These are phyloP conservation scores for Coniella lustricola DNA, from an alignment of 2,329 filamentous ascomycete species.

Conservation along the genomic window DNA sequence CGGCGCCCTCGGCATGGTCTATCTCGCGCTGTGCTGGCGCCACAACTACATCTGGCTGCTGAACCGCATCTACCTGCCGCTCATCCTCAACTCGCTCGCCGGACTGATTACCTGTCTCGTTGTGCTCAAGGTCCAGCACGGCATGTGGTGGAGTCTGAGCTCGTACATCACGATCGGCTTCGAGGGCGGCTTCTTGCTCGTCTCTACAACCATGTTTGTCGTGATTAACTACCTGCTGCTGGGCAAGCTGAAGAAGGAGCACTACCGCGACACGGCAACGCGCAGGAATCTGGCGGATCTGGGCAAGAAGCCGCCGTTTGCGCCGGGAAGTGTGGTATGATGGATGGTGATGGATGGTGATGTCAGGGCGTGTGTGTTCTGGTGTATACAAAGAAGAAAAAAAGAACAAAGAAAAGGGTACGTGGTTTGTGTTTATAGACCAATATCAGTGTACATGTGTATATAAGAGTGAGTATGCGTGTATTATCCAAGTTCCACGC, in stretches of 20 bases:
- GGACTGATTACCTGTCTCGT: conserved; percentile 43
- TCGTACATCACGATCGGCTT: conserved; percentile 33
- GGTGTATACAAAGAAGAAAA: too few relatives aligned
- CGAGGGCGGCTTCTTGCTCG: conserved; percentile 24
- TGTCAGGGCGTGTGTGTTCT: too few relatives aligned
- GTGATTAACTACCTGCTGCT: conserved; percentile 27
- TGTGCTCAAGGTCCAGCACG: conserved; percentile 41
- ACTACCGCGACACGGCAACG: conserved; percentile 17
- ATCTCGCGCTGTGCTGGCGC: conserved; percentile 37
- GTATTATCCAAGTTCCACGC: too few relatives aligned
- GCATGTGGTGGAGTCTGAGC: conserved; percentile 37
- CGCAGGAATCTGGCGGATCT: conserved; percentile 4
- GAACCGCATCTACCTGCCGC: conserved; percentile 41
- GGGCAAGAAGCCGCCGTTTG: conserved; percentile 17
- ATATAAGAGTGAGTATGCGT: background rate
- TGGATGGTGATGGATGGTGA: too few relatives aligned
- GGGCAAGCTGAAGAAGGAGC: conserved; percentile 24
- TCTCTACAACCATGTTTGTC: conserved; percentile 24
- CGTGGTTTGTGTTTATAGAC: background rate
- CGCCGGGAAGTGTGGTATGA: conserved; percentile 23
- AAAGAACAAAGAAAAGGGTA: background rate
- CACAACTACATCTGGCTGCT: conserved; percentile 48
- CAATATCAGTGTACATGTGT: too few relatives aligned
- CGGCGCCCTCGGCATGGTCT: conserved; percentile 33
- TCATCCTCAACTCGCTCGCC: conserved; percentile 39